A percentile compares a stretch with the other conserved stretches of the same genome.
Conservation (phyloP, 2,329 filamentous ascomycete species). For the Stenocarpella maydis region DNA sequence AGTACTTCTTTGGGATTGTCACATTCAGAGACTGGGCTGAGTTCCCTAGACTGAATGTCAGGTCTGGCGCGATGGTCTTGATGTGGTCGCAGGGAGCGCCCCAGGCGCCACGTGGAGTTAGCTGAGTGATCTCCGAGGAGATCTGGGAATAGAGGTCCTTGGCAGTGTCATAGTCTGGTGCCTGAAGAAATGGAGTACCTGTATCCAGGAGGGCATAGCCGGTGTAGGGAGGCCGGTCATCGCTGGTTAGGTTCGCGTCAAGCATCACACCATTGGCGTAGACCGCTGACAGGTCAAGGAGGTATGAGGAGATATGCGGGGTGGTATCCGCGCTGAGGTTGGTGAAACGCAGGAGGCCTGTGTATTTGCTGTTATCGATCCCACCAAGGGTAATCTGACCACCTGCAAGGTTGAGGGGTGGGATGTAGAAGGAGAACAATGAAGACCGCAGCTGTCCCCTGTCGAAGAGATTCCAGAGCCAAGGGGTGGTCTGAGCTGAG, state of each 20-base stretch:
- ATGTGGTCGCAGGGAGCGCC: conserved; percentile 45
- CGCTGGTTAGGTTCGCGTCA: conserved; percentile 32
- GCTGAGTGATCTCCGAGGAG: conserved; percentile 42
- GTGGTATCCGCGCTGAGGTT: conserved; percentile 39
- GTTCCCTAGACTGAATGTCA: conserved; percentile 44
- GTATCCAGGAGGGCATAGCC: conserved; percentile 44
- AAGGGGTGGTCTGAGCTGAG: conserved; percentile 29
- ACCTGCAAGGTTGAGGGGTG: conserved; percentile 36
- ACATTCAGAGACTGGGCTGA: conserved; percentile 39
- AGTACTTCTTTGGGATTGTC: conserved; percentile 42
- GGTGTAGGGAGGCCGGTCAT: background rate
- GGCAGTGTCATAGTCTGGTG: conserved; percentile 42
- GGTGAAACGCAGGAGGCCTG: conserved; percentile 41
- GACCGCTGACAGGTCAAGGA: conserved; percentile 41
- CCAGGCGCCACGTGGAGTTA: conserved; percentile 45
- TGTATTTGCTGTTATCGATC: conserved; percentile 42
- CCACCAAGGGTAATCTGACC: conserved; percentile 47
- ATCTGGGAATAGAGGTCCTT: conserved; percentile 44
- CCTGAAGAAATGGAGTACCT: conserved; percentile 44
- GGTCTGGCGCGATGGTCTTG: conserved; percentile 40
- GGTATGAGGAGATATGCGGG: conserved; percentile 37
- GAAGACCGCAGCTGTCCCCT: conserved; percentile 40
- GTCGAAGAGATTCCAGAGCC: conserved; percentile 44
- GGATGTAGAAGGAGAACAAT: conserved; percentile 43
- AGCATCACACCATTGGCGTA: conserved; percentile 40